A percentile compares a stretch with the other conserved stretches of the same genome.
phyloP scores from a whole-genome alignment of 177 flowering plant genomes.

The Tripterygium wilfordii region DNA sequence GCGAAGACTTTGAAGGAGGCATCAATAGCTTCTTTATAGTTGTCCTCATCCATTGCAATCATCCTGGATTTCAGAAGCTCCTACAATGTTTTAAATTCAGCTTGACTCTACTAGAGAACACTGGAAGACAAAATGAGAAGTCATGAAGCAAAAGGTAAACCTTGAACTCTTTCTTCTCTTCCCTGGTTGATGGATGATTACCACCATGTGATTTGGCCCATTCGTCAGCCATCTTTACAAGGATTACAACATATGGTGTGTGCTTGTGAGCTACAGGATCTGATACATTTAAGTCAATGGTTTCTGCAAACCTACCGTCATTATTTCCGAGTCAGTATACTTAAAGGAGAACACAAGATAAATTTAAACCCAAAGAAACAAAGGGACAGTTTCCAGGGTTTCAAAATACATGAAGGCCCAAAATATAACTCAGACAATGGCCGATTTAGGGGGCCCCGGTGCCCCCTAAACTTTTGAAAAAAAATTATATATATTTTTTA shows the following conservation, averaged over 20 bases:
- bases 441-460: too few species aligned
- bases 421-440: too few species aligned
- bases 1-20: slow-evolving; percentile 88
- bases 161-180: slow-evolving; percentile 92
- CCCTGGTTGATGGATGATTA: slow-evolving; percentile 74
- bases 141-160: slow-evolving; percentile 25
- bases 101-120: too few species aligned
- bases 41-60: slow-evolving; percentile 83
- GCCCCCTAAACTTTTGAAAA: too few species aligned
- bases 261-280: slow-evolving; percentile 96
- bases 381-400: too few species aligned
- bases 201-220: slow-evolving; percentile 76
- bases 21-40: slow-evolving; percentile 93
- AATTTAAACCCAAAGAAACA: too few species aligned
- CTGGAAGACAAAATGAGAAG: slow-evolving; percentile 5
- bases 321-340: neutral
- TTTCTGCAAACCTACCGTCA: slow-evolving; percentile 67
- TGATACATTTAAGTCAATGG: slow-evolving; percentile 57
- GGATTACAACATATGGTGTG: slow-evolving; percentile 90
- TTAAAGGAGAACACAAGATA: neutral
- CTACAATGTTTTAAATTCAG: slow-evolving; percentile 26
- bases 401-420: too few species aligned
- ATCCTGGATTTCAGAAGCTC: slow-evolving; percentile 68
- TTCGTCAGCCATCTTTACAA: slow-evolving; percentile 82
- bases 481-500: too few species aligned